Evolutionary conservation across 2,329 filamentous ascomycete genomes (phyloP).

Genomic region (Cadophora sp.): DNA sequence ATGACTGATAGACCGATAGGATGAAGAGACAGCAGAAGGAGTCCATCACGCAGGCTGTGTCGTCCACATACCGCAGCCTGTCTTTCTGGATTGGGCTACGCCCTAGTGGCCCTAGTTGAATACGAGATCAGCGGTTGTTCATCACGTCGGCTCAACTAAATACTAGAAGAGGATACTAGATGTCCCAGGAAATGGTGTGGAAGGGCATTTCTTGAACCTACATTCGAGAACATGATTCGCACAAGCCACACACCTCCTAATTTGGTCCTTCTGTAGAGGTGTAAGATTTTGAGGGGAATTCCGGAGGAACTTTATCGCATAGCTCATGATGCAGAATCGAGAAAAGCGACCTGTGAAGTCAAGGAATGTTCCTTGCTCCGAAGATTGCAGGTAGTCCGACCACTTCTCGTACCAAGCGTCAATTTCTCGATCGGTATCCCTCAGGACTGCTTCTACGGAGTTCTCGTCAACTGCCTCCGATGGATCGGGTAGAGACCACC

Average conservation of each 20-base stretch:
- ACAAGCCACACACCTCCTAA: constrained; percentile 18
- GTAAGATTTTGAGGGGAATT: constrained; percentile 16
- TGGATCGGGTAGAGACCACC: constrained; percentile 25
- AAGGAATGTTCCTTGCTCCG: constrained; percentile 14
- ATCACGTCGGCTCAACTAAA: not conserved
- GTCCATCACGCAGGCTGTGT: constrained; percentile 20
- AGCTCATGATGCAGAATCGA: constrained; percentile 26
- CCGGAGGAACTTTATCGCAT: constrained; percentile 22
- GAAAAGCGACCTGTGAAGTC: constrained; percentile 25
- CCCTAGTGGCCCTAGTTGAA: constrained; percentile 9
- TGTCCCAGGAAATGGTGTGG: not conserved
- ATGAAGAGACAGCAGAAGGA: constrained; percentile 24
- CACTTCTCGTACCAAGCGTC: constrained; percentile 25
- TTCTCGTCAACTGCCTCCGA: constrained; percentile 20
- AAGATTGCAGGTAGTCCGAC: constrained; percentile 16
- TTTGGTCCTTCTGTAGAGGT: constrained; percentile 14
- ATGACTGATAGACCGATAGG: constrained; percentile 18
- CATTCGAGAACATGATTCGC: constrained; percentile 24
- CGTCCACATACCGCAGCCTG: constrained; percentile 22
- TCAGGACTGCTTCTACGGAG: constrained; percentile 17
- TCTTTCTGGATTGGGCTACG: constrained; percentile 24
- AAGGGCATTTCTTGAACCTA: not conserved
- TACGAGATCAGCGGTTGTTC: not conserved
- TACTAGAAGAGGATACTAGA: not conserved
- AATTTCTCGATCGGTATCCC: constrained; percentile 21